A percentile compares a stretch with the other conserved stretches of the same genome.
phyloP scores from a whole-genome alignment of 371 early-diverging fungal genomes.

The Apophysomyces elegans region DNA sequence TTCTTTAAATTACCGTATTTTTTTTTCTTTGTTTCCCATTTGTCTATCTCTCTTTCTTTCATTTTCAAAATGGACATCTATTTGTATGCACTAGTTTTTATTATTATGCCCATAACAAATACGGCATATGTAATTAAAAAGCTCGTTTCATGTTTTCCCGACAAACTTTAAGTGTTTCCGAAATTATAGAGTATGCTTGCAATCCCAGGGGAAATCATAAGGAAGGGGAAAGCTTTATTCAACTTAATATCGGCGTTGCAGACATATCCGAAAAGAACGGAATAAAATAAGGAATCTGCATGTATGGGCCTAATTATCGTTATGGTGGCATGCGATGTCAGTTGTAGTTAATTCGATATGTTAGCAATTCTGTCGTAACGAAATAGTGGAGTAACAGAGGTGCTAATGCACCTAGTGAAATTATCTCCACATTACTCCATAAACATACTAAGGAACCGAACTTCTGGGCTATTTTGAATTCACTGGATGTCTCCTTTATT shows the following conservation, averaged over 20 bases:
- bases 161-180: background rate
- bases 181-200: background rate
- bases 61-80: background rate
- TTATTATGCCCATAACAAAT: conserved; percentile 1
- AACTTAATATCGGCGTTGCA: background rate
- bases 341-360: background rate
- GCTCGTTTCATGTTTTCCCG: conserved; percentile 5
- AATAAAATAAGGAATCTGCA: background rate
- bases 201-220: background rate
- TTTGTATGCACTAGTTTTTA: conserved; percentile 8
- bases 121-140: conserved; percentile 9
- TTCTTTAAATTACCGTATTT: background rate
- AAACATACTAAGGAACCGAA: too few species aligned
- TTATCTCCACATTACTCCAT: too few species aligned
- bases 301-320: background rate
- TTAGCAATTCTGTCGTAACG: too few species aligned
- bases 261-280: background rate
- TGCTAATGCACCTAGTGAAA: too few species aligned
- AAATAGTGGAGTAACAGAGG: too few species aligned
- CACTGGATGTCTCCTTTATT: too few species aligned
- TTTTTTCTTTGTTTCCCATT: too few species aligned
- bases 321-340: conserved; percentile 1
- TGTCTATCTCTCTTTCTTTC: too few species aligned
- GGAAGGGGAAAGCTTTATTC: background rate
- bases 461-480: too few species aligned